These are phyloP conservation scores for Trametes maxima DNA, from an alignment of 768 basidiomycete species.

Conservation along the genomic window DNA sequence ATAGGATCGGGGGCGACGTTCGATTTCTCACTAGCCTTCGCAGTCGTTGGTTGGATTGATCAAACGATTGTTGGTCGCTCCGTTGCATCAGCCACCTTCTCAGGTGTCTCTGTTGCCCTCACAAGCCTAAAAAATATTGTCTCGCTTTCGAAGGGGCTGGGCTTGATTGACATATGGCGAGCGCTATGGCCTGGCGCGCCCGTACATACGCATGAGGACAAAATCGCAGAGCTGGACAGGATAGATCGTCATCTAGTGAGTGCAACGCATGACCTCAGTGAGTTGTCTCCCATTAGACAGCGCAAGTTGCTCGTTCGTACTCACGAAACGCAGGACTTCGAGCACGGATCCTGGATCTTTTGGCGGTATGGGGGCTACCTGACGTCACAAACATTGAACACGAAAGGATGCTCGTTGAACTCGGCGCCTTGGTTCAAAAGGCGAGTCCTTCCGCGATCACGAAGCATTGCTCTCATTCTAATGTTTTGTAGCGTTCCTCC, in stretches of 20 bases:
- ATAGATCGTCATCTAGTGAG: neutral
- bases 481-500: neutral
- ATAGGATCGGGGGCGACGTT: slow-evolving; percentile 31
- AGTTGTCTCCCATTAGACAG: neutral
- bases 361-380: slow-evolving; percentile 24
- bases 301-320: neutral
- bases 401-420: neutral
- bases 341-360: slow-evolving; percentile 26
- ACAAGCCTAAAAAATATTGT: slow-evolving; percentile 49
- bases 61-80: slow-evolving; percentile 38
- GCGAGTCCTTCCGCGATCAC: neutral
- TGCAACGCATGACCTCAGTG: neutral
- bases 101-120: slow-evolving; percentile 35
- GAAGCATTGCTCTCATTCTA: neutral
- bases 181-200: slow-evolving; percentile 9
- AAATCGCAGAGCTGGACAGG: neutral
- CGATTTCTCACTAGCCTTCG: slow-evolving; percentile 69
- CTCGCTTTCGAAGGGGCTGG: slow-evolving; percentile 69
- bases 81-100: slow-evolving; percentile 37
- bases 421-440: neutral
- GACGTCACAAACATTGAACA: slow-evolving; percentile 6
- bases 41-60: slow-evolving; percentile 56
- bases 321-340: slow-evolving; percentile 21
- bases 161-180: slow-evolving; percentile 32
- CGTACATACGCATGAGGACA: neutral